Percentiles rank a stretch among this genome's conserved stretches.
Conservation (phyloP, 2,329 filamentous ascomycete species). For the Tolypocladium album region DNA sequence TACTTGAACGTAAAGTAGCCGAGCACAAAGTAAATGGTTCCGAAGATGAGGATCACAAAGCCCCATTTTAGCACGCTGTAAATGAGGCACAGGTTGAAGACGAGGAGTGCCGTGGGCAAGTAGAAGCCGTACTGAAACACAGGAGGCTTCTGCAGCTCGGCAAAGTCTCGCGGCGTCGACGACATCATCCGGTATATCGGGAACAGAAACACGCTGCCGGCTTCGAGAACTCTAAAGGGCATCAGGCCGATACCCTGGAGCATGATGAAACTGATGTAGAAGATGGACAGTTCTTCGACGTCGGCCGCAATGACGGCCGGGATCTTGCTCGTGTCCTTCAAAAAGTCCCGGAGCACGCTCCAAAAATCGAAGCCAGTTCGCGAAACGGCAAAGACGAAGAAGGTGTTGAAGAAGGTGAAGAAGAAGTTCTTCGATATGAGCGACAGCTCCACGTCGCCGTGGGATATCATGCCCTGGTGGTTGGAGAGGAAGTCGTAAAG, state of each 20-base stretch:
- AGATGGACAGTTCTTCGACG: slow-evolving; percentile 63
- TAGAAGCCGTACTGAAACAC: slow-evolving; percentile 95
- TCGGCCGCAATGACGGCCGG: slow-evolving; percentile 66
- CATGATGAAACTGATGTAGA: slow-evolving; percentile 91
- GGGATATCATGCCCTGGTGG: slow-evolving; percentile 87
- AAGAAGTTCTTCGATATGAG: slow-evolving; percentile 98
- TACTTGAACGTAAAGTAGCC: slow-evolving; percentile 94
- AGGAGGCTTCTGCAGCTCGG: slow-evolving; percentile 70
- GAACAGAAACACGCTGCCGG: slow-evolving; percentile 76
- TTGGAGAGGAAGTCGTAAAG: slow-evolving; percentile 90
- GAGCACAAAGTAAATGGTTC: slow-evolving; percentile 71
- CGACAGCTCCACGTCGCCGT: slow-evolving; percentile 87
- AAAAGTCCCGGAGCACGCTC: slow-evolving; percentile 57
- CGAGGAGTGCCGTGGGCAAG: slow-evolving; percentile 79
- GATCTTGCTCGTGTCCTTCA: slow-evolving; percentile 71
- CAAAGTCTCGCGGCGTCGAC: slow-evolving; percentile 81
- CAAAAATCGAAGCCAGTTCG: slow-evolving; percentile 72
- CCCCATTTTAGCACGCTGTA: slow-evolving; percentile 80
- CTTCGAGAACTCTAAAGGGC: slow-evolving; percentile 82
- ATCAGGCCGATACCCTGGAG: slow-evolving; percentile 90
- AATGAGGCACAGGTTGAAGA: slow-evolving; percentile 91
- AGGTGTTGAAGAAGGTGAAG: slow-evolving; percentile 98
- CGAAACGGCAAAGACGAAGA: slow-evolving; percentile 85
- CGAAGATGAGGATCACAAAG: slow-evolving; percentile 71
- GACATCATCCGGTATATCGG: slow-evolving; percentile 69